Evolutionary conservation across 179 eudicot species (phyloP), one percentile per base, ranked within the genome.

Genomic region (Beta macrorhiza): DNA sequence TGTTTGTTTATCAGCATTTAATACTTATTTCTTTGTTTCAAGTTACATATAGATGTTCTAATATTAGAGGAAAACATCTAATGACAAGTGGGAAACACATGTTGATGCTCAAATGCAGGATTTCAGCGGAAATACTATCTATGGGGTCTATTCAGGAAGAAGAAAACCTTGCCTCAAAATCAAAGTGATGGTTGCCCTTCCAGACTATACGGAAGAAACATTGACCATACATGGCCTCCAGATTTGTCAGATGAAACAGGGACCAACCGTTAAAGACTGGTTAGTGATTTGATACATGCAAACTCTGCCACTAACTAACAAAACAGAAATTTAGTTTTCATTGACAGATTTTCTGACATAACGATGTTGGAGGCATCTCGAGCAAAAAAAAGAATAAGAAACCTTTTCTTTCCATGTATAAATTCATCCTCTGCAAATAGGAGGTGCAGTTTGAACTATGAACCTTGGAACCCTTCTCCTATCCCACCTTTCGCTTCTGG

Each of bases 91-190:
- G 53, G 64, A 42, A 32, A 67, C 57, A 75, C 47, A 42, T 56
- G 70, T 13, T 12, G 22, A 67, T 76, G 19, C 32, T 83, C n/a
- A 29, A 7, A 64, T 77, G 83, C 86, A 84, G 86, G 83, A 84
- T 72, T 61, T n/a, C 20, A 84, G 72, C 55, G 67, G 20, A 84
- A 76, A 84, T 80, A 84, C 47, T 80, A 80, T 64, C 78, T 83
- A 11, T 83, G 86, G 86, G 86, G 86, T 9, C 52, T 76, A 62
- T 29, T 83, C 44, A 83, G 83, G 55, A 83, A 80, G 83, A 80
- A 69, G 83, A 70, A 55, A 55, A 44, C 42, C 51, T 80, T 45
- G 58, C 73, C 80, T 67, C 58, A n/a, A 67, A 62, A 74, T 10
- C 51, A 58, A 58, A 75, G 20, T 45, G 81, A 79, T 16, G 70